Conservation (phyloP, 345 rosid genomes). For the Brassica cretica region DNA sequence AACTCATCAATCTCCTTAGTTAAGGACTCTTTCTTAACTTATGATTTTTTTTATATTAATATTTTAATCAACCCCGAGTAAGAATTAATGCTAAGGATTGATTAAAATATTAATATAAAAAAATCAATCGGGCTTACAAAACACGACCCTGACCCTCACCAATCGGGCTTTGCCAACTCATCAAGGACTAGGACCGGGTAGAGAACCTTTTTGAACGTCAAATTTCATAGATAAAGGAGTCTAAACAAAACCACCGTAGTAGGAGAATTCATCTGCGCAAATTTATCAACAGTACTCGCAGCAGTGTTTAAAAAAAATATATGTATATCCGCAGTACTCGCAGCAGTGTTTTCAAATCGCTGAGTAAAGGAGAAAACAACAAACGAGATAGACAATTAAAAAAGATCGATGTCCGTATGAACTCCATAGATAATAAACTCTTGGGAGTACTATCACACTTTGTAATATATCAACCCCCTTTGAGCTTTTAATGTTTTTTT, state of each 20-base stretch:
- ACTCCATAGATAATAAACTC: not conserved
- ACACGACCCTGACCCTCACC: no score
- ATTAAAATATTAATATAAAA: no score
- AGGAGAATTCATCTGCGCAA: not conserved
- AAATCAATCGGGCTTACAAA: no score
- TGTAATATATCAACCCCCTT: no score
- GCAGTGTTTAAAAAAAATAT: not conserved
- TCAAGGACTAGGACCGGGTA: not conserved
- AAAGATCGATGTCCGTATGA: not conserved
- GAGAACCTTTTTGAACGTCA: not conserved
- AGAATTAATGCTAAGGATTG: no score
- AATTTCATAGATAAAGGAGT: not conserved
- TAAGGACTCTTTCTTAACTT: no score
- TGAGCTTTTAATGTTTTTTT: not conserved
- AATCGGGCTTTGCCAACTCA: no score
- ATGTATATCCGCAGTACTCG: not conserved
- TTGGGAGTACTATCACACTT: no score
- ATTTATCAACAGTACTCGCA: not conserved
- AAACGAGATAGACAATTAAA: not conserved
- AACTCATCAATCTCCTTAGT: no score
- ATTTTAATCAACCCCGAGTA: no score
- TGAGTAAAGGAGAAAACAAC: not conserved
- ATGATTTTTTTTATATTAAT: no score
- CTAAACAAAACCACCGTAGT: not conserved
- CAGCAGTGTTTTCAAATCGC: not conserved